A percentile compares a stretch with the other conserved stretches of the same genome.
These are phyloP conservation scores for Trametes versicolor DNA, from an alignment of 1,284 basidiomycete genomes.

Conservation along the genomic window DNA sequence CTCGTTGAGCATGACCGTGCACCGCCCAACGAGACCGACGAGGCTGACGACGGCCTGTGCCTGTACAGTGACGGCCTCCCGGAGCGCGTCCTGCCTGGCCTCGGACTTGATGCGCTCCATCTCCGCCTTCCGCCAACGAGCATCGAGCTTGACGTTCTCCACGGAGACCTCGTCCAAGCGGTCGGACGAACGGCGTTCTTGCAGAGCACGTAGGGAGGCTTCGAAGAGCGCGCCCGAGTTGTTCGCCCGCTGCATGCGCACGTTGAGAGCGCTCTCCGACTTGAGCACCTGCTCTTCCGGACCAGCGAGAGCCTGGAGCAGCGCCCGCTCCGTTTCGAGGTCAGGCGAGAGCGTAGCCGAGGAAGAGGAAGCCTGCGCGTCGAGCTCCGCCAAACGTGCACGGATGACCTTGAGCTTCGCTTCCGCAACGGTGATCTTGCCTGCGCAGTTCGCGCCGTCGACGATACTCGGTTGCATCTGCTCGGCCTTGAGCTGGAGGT, in stretches of 20 bases:
- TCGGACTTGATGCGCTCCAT: conserved; percentile 79
- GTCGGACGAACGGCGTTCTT: conserved; percentile 77
- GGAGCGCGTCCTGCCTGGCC: conserved; percentile 74
- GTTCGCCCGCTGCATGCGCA: conserved; percentile 71
- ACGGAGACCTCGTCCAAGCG: conserved; percentile 79
- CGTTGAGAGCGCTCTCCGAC: conserved; percentile 67
- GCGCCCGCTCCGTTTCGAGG: conserved; percentile 76
- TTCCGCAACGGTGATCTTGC: conserved; percentile 81
- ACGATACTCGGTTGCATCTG: conserved; percentile 74
- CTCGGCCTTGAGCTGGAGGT: conserved; percentile 75
- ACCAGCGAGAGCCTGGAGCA: conserved; percentile 74
- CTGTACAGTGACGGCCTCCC: conserved; percentile 71
- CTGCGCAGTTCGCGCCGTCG: conserved; percentile 82
- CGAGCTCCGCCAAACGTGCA: conserved; percentile 73
- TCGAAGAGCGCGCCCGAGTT: conserved; percentile 87
- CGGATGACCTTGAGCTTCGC: conserved; percentile 74
- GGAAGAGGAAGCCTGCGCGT: conserved; percentile 53
- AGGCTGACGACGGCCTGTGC: conserved; percentile 76
- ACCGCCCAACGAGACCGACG: conserved; percentile 82
- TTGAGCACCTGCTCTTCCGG: conserved; percentile 78
- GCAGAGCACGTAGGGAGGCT: conserved; percentile 82
- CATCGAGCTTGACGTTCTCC: conserved; percentile 79
- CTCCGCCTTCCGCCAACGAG: conserved; percentile 72
- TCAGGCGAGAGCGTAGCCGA: conserved; percentile 60
- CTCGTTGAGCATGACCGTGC: conserved; percentile 78